A percentile compares a stretch with the other conserved stretches of the same genome.
Conservation (phyloP, 441 rosid species). For the Mallotus repandus region DNA sequence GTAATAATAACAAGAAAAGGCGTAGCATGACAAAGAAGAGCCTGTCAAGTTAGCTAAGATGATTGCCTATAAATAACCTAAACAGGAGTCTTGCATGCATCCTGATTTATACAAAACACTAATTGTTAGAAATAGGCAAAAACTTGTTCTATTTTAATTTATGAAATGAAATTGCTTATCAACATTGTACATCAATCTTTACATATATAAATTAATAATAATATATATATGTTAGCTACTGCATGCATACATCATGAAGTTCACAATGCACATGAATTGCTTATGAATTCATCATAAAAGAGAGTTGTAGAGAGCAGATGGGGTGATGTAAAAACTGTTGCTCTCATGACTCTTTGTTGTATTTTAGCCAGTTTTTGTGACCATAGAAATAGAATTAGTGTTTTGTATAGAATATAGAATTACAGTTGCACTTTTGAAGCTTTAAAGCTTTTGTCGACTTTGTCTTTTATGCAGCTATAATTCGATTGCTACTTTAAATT, state of each 20-base stretch:
- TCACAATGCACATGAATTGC: not conserved
- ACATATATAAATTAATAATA: too few relatives aligned
- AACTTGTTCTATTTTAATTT: not conserved
- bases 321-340: too few relatives aligned
- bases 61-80: conserved; percentile 20
- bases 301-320: not conserved
- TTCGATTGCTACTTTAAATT: too few relatives aligned
- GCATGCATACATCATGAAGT: not conserved
- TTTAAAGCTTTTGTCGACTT: too few relatives aligned
- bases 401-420: too few relatives aligned
- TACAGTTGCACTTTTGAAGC: too few relatives aligned
- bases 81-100: not conserved
- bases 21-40: conserved; percentile 21
- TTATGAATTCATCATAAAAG: not conserved
- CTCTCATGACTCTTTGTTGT: too few relatives aligned
- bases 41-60: conserved; percentile 18
- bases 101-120: not conserved
- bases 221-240: too few relatives aligned
- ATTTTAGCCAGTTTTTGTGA: too few relatives aligned
- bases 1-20: not conserved
- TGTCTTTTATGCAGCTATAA: too few relatives aligned
- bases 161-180: not conserved
- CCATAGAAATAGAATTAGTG: too few relatives aligned
- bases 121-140: not conserved
- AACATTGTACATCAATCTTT: too few relatives aligned